These are phyloP conservation scores for Hibiscus trionum DNA, from an alignment of 345 rosid genomes.

Conservation along the genomic window DNA sequence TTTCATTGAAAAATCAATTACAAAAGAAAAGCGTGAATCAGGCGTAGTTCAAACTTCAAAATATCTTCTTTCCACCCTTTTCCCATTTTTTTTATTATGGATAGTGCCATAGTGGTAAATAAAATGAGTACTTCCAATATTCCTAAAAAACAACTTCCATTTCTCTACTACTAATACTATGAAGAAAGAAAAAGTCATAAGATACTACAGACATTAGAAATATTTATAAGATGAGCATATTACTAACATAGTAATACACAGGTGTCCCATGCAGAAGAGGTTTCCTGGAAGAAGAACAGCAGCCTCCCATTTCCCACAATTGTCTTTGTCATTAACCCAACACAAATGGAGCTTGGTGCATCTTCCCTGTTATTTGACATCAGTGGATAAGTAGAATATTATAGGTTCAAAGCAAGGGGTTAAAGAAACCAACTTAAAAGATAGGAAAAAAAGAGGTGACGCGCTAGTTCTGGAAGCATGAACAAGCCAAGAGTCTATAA, in stretches of 20 bases:
- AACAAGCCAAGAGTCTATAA: neutral
- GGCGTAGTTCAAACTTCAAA: neutral
- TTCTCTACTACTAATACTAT: neutral
- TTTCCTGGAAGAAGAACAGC: conserved; percentile 77
- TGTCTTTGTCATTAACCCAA: conserved; percentile 21
- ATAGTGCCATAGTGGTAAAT: neutral
- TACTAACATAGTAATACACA: conserved; percentile 72
- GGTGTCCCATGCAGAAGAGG: conserved; percentile 76
- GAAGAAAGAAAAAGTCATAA: neutral
- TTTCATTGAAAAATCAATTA: neutral
- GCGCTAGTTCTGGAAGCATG: neutral
- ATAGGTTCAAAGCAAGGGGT: neutral
- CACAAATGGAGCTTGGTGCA: conserved; percentile 18
- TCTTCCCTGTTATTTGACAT: conserved; percentile 19
- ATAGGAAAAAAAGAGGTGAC: neutral
- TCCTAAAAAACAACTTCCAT: neutral
- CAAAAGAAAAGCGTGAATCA: neutral
- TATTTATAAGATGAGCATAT: neutral
- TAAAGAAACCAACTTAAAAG: neutral
- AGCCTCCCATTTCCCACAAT: conserved; percentile 69
- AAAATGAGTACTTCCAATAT: neutral
- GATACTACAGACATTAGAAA: neutral
- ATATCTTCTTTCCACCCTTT: neutral
- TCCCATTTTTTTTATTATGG: neutral
- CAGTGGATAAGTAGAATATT: neutral